Base-by-base conservation (phyloP, 495 filamentous ascomycete genomes). In the Tuber brumale region DNA sequence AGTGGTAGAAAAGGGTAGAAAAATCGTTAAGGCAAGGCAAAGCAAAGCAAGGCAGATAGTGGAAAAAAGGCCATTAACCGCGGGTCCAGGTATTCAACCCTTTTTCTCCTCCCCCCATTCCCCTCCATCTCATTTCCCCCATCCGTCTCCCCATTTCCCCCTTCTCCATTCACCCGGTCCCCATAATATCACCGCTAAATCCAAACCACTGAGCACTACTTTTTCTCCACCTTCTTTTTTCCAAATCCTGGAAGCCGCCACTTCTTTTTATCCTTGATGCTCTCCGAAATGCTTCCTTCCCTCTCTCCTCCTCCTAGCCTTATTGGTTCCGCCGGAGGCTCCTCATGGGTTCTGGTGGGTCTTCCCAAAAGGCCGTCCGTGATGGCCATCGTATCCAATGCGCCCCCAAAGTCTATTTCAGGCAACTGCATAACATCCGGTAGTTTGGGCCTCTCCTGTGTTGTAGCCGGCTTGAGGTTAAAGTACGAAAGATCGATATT, bases 281-380 rank as follows among this genome's bases (percentile, higher is more conserved):
- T 66, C 57, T 27, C 57, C 57, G 57, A 16, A 35, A 66, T 66
- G 27, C 57, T 66, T 66, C 57, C 57, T 66, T 66, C 57, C 57
- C 19, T 35, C 27, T 66, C 57, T 35, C 19, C 57, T 16, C n/a
- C 57, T 21, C n/a, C n/a, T 8, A 0, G 57, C 18, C 57, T 35
- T 66, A 7, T 19, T 35, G 57, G 57, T 35, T 27, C 27, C 1
- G 4, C 27, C 12, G 57, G 57, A 0, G 57, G 27, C 27, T 35
- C 35, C 14, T 66, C 27, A 18, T 66, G 27, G 27, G 57, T 5
- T 66, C 57, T 66, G 3, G 27, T 4, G 14, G 27, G 57, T 66
- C 57, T 35, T 35, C 57, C 57, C 27, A 35, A 35, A 35, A 19
- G 14, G 14, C 27, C 57, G 57, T 19, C 57, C 14, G 57, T 31